Evolutionary conservation across 2,329 filamentous ascomycete genomes (phyloP).

Genomic region (Zymoseptoria pseudotritici): DNA sequence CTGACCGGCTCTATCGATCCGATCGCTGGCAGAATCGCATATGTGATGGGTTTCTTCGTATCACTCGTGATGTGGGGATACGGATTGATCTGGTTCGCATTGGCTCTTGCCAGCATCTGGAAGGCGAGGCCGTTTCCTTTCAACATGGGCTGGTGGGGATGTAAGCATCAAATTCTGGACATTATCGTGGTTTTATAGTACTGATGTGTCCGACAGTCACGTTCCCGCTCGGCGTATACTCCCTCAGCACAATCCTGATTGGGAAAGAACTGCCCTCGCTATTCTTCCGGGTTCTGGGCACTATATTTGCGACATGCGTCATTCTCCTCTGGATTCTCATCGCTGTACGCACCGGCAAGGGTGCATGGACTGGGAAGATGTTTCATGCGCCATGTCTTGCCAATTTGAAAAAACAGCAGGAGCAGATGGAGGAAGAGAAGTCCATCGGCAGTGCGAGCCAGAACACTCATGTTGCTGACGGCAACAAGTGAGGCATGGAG

Average conservation of each 20-base stretch:
- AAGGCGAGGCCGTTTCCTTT: conserved; percentile 45
- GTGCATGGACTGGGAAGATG: conserved; percentile 12
- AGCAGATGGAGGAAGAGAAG: conserved; percentile 11
- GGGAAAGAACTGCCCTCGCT: conserved; percentile 45
- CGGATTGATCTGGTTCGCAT: conserved; percentile 42
- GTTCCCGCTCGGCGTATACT: conserved; percentile 52
- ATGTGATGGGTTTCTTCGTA: conserved; percentile 46
- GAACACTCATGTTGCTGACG: neutral
- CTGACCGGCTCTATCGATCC: conserved; percentile 6
- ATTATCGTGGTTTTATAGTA: neutral
- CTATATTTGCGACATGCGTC: conserved; percentile 45
- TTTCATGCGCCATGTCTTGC: conserved; percentile 15
- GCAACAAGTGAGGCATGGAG: neutral
- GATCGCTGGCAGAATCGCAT: conserved; percentile 44
- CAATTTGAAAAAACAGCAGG: conserved; percentile 9
- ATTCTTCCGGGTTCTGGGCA: conserved; percentile 51
- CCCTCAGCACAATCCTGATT: conserved; percentile 40
- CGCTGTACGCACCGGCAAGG: conserved; percentile 8
- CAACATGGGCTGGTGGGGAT: conserved; percentile 56
- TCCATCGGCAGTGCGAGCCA: conserved; percentile 1
- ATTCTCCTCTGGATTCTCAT: conserved; percentile 45
- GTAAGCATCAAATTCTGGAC: neutral
- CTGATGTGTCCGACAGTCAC: conserved; percentile 35
- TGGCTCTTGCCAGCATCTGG: conserved; percentile 37
- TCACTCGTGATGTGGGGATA: conserved; percentile 50